Evolutionary conservation across 306 rosid genomes (phyloP), one percentile per base, ranked within the genome.

Genomic region (Prunus padus): DNA sequence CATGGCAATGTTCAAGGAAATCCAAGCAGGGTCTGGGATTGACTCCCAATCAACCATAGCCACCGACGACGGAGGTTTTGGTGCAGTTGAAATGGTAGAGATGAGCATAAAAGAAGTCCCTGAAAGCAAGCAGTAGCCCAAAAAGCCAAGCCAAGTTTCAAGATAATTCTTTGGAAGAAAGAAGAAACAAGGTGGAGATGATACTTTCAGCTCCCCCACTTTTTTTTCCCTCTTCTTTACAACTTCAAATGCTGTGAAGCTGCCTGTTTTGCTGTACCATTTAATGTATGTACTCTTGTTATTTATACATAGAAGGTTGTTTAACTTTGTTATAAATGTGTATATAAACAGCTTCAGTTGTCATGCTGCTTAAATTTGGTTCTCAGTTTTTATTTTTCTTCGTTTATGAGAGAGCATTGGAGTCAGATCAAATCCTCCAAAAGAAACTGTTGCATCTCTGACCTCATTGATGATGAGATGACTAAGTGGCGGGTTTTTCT

Each of bases 41-140:
- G 99, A 95, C 69, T 92, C 97, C 3, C 92, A 88, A 22, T 90
- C 97, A 45, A 89, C 97, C 30, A 90, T 92, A 72, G 91, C 82
- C 75, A 63, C 90, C 0, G 93, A 89, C 1, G 93, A 87, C 12
- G 88, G 82, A 68, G 88, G 87, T 40, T 90, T 90, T 73, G 67
- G 81, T 59, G 75, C 80, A 0, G 77, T 94, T 12, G 96, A 87
- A 57, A 89, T 87, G 90, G 90, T 90, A 61, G 97, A 88, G 47
- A 90, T 95, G 99, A 96, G 89, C 86, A 88, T 96, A 68, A 84
- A 85, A 78, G 99, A 96, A 86, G 92, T 67, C 72, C 93, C 99
- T 15, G 97, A 92, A 84, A 70, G 71, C 84, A 95, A 86, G 87
- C 90, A 84, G 47, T 84, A 87, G 80, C 68, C 31, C 52, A 44